Evolutionary conservation across 306 rosid species (phyloP).

Genomic region (Oxytropis ochrocephala): DNA sequence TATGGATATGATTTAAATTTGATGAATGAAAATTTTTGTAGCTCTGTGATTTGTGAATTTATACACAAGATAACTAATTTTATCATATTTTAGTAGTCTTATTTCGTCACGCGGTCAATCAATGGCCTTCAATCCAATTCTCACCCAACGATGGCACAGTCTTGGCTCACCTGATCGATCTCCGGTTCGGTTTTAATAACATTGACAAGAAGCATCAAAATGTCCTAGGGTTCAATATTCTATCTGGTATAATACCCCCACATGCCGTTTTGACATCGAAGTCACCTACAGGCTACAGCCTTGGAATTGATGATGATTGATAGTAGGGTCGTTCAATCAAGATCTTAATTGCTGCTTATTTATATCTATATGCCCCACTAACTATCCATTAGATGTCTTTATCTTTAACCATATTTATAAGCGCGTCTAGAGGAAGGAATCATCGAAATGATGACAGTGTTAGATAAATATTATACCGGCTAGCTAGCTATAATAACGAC

Average conservation of each 20-base stretch:
- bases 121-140: no score
- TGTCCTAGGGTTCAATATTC: slow-evolving; percentile 15
- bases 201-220: slow-evolving; percentile 11
- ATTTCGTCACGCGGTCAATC: no score
- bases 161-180: no score
- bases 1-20: no score
- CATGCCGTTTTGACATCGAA: slow-evolving; percentile 32
- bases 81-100: no score
- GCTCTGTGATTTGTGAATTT: no score
- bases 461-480: background rate
- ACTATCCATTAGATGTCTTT: background rate
- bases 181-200: no score
- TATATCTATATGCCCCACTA: background rate
- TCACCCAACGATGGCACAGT: no score
- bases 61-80: no score
- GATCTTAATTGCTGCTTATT: background rate
- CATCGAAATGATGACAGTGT: slow-evolving; percentile 23
- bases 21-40: no score
- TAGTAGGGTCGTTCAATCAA: background rate
- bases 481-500: slow-evolving; percentile 16
- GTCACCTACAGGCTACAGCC: slow-evolving; percentile 16
- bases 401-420: background rate
- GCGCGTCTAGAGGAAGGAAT: slow-evolving; percentile 24
- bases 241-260: slow-evolving; percentile 21
- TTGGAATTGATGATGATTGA: background rate